Base-by-base conservation (phyloP, 495 filamentous ascomycete genomes). In the Penicillium egyptiacum region DNA sequence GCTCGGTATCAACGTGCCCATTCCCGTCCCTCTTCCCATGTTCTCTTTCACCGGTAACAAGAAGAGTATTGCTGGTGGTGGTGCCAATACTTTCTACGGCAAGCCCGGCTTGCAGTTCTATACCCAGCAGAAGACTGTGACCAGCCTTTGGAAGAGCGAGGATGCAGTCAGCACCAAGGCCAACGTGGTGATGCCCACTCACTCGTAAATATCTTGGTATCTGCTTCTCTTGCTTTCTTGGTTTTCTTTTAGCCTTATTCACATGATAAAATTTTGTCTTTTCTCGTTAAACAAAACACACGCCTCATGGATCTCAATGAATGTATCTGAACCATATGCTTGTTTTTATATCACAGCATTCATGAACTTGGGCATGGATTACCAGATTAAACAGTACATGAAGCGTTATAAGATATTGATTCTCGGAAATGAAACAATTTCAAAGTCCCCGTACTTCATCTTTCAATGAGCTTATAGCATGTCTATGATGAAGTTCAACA, bases 1-100 rank as follows among this genome's bases (percentile, higher is more conserved):
- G 66, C 63, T 84, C 5, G 81, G 81, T 19, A 75, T 84, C 62
- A 83, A 83, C 59, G 79, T 92, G 19, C 90, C 90, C 23, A 92
- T 93, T 55, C 86, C 85, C 3, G 92, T 96, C 5, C 93, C 94
- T 16, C 79, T 95, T 39, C 90, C 93, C 65, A 95, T 97, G 89
- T 98, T 97, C 76, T 89, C 84, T 50, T 98, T 98, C 77, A 98
- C 94, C 19, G 94, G 94, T 51, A 98, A 98, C 75, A 98, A 98
- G 86, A 91, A 88, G 80, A 92, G 88, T 69, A 81, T 98, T 46
- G 94, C 94, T 0, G 94, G 94, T 39, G 91, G 92, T 22, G 93
- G 94, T 54, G 92, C 89, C 39, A 96, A 86, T 75, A 93, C 90
- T 10, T 98, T 98, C 68, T 98, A 98, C 66, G 94, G 94, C 50